Evolutionary conservation across 768 basidiomycete genomes (phyloP).

Genomic region (Suillus luteus): DNA sequence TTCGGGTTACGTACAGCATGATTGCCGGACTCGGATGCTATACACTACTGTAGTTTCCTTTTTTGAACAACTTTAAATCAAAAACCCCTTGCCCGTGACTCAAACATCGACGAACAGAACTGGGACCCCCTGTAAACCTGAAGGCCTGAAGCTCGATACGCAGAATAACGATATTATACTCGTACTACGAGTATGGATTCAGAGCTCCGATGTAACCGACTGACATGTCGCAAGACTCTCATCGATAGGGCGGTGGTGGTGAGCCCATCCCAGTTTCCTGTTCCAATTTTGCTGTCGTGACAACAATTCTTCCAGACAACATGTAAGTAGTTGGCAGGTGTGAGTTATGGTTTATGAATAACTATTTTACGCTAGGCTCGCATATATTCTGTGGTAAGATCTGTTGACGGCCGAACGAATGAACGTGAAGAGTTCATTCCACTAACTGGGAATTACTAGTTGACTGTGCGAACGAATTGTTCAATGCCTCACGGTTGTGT

Average conservation of each 20-base stretch:
- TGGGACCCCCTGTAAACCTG: not conserved
- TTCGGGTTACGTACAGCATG: not conserved
- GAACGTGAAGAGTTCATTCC: not conserved
- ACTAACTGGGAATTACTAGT: constrained; percentile 42
- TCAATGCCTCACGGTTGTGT: constrained; percentile 75
- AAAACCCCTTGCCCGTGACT: not conserved
- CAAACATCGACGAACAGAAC: not conserved
- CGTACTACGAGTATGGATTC: constrained; percentile 58
- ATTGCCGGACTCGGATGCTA: not conserved
- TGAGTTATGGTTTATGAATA: not conserved
- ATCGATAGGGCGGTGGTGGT: constrained; percentile 86
- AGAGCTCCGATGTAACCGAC: constrained; percentile 77
- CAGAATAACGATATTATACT: not conserved
- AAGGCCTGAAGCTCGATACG: not conserved
- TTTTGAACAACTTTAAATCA: not conserved
- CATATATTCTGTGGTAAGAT: constrained; percentile 80
- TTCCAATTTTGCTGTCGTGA: constrained; percentile 16
- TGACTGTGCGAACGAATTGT: constrained; percentile 83
- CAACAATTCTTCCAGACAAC: constrained; percentile 45
- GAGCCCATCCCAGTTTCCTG: constrained; percentile 33
- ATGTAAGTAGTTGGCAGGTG: constrained; percentile 39
- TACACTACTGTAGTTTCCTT: constrained; percentile 1
- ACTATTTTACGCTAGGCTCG: constrained; percentile 53
- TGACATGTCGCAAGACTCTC: constrained; percentile 68
- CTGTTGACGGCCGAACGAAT: constrained; percentile 3